Evolutionary conservation across 192 early-diverging fungal genomes (phyloP).

Genomic region (Allomyces macrogynus): DNA sequence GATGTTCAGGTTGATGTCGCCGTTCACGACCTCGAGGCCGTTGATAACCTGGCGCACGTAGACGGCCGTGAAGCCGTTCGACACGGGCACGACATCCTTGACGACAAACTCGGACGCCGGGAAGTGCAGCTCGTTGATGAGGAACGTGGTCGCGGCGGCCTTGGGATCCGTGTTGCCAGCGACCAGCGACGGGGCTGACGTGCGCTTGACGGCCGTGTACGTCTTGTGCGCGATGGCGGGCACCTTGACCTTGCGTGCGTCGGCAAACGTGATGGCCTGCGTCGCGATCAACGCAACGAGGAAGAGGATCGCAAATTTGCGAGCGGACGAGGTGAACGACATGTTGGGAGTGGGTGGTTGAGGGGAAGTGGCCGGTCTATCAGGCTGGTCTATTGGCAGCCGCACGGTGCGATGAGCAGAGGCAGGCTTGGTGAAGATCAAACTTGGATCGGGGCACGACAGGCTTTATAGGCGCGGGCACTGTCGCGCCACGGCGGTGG

Average conservation of each 20-base stretch:
- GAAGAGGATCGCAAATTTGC: too few species aligned
- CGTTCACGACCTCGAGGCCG: constrained; percentile 36
- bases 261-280: not conserved
- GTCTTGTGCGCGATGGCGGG: not conserved
- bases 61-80: constrained; percentile 39
- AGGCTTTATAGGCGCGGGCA: too few species aligned
- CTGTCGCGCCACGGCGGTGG: too few species aligned
- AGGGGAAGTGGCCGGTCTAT: too few species aligned
- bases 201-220: not conserved
- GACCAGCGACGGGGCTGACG: not conserved
- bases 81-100: not conserved
- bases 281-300: not conserved
- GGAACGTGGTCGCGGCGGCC: not conserved
- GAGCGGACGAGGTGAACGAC: too few species aligned
- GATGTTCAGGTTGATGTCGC: constrained; percentile 36
- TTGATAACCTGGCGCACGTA: constrained; percentile 31
- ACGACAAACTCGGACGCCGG: not conserved
- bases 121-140: not conserved
- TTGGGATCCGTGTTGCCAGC: not conserved
- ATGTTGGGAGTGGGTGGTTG: too few species aligned
- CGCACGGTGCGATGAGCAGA: too few species aligned
- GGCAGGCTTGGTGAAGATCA: too few species aligned
- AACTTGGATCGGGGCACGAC: too few species aligned
- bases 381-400: too few species aligned
- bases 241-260: not conserved